Evolutionary conservation across 1,284 basidiomycete species (phyloP), one percentile per base, ranked within the genome.

Genomic region (Pascua sp.): DNA sequence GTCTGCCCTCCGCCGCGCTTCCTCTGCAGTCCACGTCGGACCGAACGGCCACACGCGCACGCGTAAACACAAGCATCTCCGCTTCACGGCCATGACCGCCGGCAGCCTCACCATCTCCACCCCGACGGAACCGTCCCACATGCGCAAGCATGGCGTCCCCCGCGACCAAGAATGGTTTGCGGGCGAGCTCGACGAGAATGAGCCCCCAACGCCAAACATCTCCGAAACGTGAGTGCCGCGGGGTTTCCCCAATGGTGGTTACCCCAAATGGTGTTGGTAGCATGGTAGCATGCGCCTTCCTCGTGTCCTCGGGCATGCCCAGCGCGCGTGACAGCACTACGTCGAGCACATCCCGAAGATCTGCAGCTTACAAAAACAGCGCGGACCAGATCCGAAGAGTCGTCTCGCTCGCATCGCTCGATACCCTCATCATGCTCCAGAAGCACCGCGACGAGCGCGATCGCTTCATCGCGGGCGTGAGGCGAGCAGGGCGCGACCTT

Each of bases 321-420:
- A 32, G 24, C 7, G 24, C 24, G 24, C 24, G 24, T 32, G 24
- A 32, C 24, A 32, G 24, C 24, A 32, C 24, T 32, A 7, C 24
- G 7, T 32, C 7, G 24, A 32, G 24, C 24, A 7, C 24, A 32
- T 32, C 24, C 24, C 24, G 7, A 32, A 32, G 24, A 32, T 32
- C 24, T 7, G 24, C 24, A 32, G 24, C 24, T 32, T 7, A 32
- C 24, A 7, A 32, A 32, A 32, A 32, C 53, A 77, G 76, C 11
- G 77, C 76, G 40, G 72, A 73, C 45, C 73, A 76, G 53, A 76
- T 78, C 36, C 69, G 76, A 7, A 64, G 77, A 10, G 77, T 76
- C 1, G 60, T 78, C n/a, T 78, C 77, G 0, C 68, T 78, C 8
- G 77, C 77, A 2, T 73, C 71, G 0, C 59, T 78, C 8, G 74